Percentiles rank a stretch among this genome's conserved stretches.
phyloP scores from a whole-genome alignment of 192 early-diverging fungal genomes.

The Entomortierella lignicola region DNA sequence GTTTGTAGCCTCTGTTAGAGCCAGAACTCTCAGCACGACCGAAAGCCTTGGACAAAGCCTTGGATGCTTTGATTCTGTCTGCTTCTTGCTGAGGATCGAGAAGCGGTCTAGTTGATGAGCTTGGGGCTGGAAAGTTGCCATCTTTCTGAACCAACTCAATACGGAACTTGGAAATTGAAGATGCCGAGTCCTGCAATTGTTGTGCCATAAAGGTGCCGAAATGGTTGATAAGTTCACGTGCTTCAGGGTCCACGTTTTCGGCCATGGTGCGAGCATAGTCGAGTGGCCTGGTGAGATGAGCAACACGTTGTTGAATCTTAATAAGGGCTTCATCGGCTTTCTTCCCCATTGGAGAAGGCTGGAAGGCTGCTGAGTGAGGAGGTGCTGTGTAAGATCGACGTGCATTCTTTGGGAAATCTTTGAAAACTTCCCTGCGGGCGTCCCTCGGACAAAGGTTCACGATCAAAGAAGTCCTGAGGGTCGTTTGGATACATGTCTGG shows the following conservation, averaged over 20 bases:
- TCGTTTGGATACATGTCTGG: background rate
- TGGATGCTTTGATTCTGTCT: background rate
- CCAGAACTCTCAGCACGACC: background rate
- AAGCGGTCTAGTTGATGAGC: too few species aligned
- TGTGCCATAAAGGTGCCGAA: constrained; percentile 1
- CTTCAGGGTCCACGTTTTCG: background rate
- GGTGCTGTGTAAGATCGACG: constrained; percentile 2
- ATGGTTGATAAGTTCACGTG: background rate
- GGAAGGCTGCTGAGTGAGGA: background rate
- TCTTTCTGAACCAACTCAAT: background rate
- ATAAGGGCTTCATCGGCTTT: constrained; percentile 1
- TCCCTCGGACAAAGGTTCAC: too few species aligned
- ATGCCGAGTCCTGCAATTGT: background rate
- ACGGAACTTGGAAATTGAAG: background rate
- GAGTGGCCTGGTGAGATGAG: constrained; percentile 8
- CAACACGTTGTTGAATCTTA: background rate
- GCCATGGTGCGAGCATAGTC: background rate
- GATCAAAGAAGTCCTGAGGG: background rate
- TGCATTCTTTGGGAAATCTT: background rate
- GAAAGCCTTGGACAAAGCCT: background rate
- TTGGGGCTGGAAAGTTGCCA: too few species aligned
- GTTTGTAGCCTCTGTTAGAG: background rate
- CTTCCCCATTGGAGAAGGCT: too few species aligned
- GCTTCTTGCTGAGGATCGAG: background rate
- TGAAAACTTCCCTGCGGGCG: too few species aligned